Base-by-base conservation (phyloP, 2,329 filamentous ascomycete species). In the Colletotrichum sp. region DNA sequence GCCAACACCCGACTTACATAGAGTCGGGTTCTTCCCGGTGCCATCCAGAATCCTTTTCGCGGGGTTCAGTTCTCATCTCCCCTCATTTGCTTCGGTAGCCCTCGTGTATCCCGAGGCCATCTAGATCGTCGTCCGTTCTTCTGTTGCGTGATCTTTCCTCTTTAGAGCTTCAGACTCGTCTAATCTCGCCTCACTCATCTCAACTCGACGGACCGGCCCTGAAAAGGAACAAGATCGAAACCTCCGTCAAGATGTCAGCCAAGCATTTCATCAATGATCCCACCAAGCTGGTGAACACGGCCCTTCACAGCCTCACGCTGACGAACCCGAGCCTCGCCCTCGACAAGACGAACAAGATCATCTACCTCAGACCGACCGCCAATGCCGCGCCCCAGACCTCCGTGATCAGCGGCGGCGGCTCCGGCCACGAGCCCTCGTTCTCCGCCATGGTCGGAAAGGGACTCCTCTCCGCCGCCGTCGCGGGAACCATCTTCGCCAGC, bases 221-320 rank as follows among this genome's bases (percentile, higher is more conserved):
- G 34, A 64, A 26, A 26, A 28, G 24, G 12, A 60, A 39, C 28
- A 34, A 34, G 26, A 36, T 9, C 59, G 24, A 12, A n/a, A 26
- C 10, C 55, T 30, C 32, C 57, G 55, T 32, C 78, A 81, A 48
- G 79, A 87, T 87, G 86, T 91, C 91, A 36, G 83, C 88, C 76
- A 98, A 97, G 88, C 96, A 98, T 87, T 98, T 98, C 88, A 92
- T 98, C 88, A 93, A 95, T 84, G 94, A 98, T 83, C 92, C 96
- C 57, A 92, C 92, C 69, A 90, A 94, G 81, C 92, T 98, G 67
- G 95, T 98, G 83, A 90, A 92, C 82, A 89, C 92, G 57, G 94
- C 96, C 60, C 92, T 98, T 24, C 90, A 92, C 80, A 92, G 94
- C 77, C 89, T 97, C 39, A 96, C 95, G 26, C 87, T 94, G 77